Evolutionary conservation across 805 yeast genomes (phyloP).

Genomic region (Huiozyma naganishii): DNA sequence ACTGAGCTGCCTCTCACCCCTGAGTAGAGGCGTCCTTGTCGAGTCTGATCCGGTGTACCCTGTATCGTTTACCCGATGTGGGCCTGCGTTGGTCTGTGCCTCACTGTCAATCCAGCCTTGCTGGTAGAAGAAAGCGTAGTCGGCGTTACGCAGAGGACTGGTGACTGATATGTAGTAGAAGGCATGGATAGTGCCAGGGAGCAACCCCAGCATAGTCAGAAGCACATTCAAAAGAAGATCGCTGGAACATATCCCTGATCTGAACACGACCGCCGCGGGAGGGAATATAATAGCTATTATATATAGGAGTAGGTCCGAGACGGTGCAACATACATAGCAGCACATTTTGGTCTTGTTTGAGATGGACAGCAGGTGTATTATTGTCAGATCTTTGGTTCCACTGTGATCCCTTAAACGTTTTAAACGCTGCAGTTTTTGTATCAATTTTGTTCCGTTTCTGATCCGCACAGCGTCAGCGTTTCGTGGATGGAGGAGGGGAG

Average conservation of each 20-base stretch:
- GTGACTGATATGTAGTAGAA: slow-evolving; percentile 35
- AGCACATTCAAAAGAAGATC: slow-evolving; percentile 51
- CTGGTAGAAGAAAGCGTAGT: slow-evolving; percentile 20
- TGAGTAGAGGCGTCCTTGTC: slow-evolving; percentile 1
- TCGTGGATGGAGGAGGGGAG: too few relatives aligned
- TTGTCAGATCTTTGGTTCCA: too few relatives aligned
- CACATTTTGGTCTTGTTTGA: slow-evolving; percentile 8
- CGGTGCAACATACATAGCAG: slow-evolving; percentile 21
- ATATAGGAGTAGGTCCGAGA: slow-evolving; percentile 46
- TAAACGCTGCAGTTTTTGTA: too few relatives aligned
- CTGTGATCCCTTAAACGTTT: too few relatives aligned
- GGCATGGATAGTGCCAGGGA: slow-evolving; percentile 67
- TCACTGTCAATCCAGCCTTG: slow-evolving; percentile 26
- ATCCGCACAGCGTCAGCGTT: too few relatives aligned
- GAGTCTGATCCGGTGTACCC: not conserved
- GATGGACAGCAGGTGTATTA: too few relatives aligned
- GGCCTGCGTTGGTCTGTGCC: slow-evolving; percentile 7
- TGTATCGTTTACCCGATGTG: not conserved
- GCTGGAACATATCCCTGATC: slow-evolving; percentile 49
- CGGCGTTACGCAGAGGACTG: slow-evolving; percentile 21
- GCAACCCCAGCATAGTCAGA: slow-evolving; percentile 59
- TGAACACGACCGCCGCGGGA: slow-evolving; percentile 59
- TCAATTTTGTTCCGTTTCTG: too few relatives aligned
- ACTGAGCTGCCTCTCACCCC: not conserved
- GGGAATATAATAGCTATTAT: slow-evolving; percentile 56